Evolutionary conservation across 2,329 filamentous ascomycete species (phyloP).

Genomic region (Penicillium sp.): DNA sequence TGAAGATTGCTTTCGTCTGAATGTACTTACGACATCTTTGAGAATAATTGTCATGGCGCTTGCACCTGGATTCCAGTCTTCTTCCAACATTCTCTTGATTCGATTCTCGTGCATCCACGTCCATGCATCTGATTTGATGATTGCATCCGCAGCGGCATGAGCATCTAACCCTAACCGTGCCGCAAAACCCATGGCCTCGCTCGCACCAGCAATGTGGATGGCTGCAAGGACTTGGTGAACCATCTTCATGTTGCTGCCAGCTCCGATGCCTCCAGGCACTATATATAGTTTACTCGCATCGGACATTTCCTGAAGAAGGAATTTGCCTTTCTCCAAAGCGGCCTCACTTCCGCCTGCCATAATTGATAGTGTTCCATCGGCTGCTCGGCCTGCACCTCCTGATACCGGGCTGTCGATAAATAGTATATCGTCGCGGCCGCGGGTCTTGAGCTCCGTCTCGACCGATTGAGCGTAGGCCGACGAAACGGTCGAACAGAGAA

Average conservation of each 20-base stretch:
- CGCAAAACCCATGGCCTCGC: slow-evolving; percentile 60
- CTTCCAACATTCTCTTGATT: slow-evolving; percentile 52
- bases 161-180: slow-evolving; percentile 53
- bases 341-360: slow-evolving; percentile 63
- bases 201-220: slow-evolving; percentile 59
- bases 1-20: background rate
- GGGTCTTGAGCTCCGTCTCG: slow-evolving; percentile 51
- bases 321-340: slow-evolving; percentile 55
- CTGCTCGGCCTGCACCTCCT: slow-evolving; percentile 64
- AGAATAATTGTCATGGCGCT: slow-evolving; percentile 59
- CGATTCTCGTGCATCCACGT: slow-evolving; percentile 63
- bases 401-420: slow-evolving; percentile 71
- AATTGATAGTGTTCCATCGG: slow-evolving; percentile 69
- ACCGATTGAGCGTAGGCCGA: slow-evolving; percentile 62
- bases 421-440: slow-evolving; percentile 58
- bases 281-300: slow-evolving; percentile 57
- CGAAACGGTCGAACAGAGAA: slow-evolving; percentile 68
- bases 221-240: slow-evolving; percentile 61
- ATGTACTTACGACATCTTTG: slow-evolving; percentile 49
- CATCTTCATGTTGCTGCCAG: slow-evolving; percentile 61
- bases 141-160: slow-evolving; percentile 37
- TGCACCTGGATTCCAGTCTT: slow-evolving; percentile 52
- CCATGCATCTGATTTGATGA: slow-evolving; percentile 49
- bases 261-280: slow-evolving; percentile 58
- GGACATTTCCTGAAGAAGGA: slow-evolving; percentile 62